These are phyloP conservation scores for Monotropa hypopitys DNA, from an alignment of 179 eudicot species.

Conservation along the genomic window DNA sequence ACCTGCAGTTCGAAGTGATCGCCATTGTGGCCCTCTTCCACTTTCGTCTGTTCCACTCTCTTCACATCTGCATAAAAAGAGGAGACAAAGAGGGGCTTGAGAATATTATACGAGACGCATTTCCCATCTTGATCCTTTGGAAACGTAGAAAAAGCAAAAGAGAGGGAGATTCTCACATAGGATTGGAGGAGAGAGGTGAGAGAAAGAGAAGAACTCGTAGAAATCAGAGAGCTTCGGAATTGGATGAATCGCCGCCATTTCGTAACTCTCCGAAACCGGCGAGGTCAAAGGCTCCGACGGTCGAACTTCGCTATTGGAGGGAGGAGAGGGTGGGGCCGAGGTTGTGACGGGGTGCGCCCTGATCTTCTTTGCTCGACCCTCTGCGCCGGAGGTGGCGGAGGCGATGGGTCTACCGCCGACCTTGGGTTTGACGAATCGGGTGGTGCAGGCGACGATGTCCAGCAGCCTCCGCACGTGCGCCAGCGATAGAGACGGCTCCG, in stretches of 20 bases:
- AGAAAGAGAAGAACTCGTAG: slow-evolving; percentile 78
- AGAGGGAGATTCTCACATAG: slow-evolving; percentile 36
- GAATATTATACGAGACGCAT: background rate
- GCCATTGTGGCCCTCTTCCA: slow-evolving; percentile 48
- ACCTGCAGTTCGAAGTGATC: slow-evolving; percentile 89
- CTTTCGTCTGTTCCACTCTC: slow-evolving; percentile 38
- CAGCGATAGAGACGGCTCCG: slow-evolving; percentile 39
- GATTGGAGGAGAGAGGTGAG: slow-evolving; percentile 71
- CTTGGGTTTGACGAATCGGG: slow-evolving; percentile 64
- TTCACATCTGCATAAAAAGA: slow-evolving; percentile 38
- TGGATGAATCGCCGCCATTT: slow-evolving; percentile 87
- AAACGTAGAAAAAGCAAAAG: background rate
- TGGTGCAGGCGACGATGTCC: slow-evolving; percentile 80
- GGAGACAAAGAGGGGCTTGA: background rate
- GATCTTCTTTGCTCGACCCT: slow-evolving; percentile 29
- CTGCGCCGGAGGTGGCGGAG: slow-evolving; percentile 18
- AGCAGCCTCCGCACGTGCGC: slow-evolving; percentile 73
- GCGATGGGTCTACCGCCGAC: slow-evolving; percentile 25
- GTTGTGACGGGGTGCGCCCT: slow-evolving; percentile 17
- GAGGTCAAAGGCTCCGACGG: slow-evolving; percentile 21
- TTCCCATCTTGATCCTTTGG: background rate
- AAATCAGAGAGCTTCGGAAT: slow-evolving; percentile 76
- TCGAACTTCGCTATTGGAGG: slow-evolving; percentile 17
- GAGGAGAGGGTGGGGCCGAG: slow-evolving; percentile 14
- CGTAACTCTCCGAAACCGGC: slow-evolving; percentile 45